Base-by-base conservation (phyloP, 1,139 yeast species). In the Lodderomyces metapsilosis region DNA sequence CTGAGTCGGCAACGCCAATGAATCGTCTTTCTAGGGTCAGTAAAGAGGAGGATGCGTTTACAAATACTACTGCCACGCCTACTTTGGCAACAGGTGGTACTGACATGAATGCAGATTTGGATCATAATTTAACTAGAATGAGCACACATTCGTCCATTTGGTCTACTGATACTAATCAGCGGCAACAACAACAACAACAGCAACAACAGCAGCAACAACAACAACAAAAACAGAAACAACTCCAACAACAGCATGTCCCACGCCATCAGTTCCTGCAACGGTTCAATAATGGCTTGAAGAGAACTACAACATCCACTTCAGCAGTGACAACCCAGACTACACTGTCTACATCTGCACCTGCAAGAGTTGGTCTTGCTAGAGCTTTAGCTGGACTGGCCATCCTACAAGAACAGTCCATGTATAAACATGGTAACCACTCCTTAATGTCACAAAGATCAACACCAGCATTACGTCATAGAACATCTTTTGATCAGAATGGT, bases 311-410 rank as follows among this genome's bases (percentile, higher is more conserved):
- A 12, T 59, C 62, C 5, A 59, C 68, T 3, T 65, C 74, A 2
- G 59, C 61, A 7, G 58, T 59, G 2, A 57, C 71, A 2, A 61
- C 60, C 31, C 55, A 52, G 40, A 61, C 65, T 4, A 61, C 57
- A 42, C 57, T 63, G 2, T 61, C 56, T 34, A n/a, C 39, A 9
- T 24, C 40, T 10, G 24, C 30, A 33, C 37, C 39, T 12, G 37
- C 40, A 22, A 41, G 75, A 36, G 72, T 68, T 8, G 78, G 78
- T 3, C 67, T 72, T 47, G 69, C 76, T 4, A 54, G 77, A 39
- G 77, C 76, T 2, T 59, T 72, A 35, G 54, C 59, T 16, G 48
- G 44, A 4, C 48, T 32, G 38, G 25, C 31, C 25, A 9, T 27
- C 3, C 36, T 21, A 3, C 40, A 32, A 2, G 37, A 28, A 7